Base-by-base conservation (phyloP, 495 filamentous ascomycete genomes). In the Penicillium chermesinum region DNA sequence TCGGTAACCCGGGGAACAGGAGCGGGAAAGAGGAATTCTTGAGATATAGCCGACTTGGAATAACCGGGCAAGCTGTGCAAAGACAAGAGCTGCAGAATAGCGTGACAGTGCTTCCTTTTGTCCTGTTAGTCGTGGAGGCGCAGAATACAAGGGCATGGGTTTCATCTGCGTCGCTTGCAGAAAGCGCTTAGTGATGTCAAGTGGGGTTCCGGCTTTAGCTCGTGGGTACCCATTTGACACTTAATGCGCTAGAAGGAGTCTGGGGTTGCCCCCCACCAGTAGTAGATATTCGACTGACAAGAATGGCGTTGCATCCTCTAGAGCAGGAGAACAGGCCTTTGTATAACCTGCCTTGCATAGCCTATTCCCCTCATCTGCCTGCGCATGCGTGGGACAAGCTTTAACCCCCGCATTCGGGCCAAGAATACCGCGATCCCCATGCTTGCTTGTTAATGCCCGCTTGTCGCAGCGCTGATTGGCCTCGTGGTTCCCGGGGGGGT, bases 161-260 rank as follows among this genome's bases (percentile, higher is more conserved):
- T n/a, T n/a, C n/a, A n/a, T n/a, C n/a, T n/a, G n/a, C n/a, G n/a
- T n/a, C n/a, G n/a, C n/a, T n/a, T n/a, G n/a, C n/a, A n/a, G n/a
- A n/a, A n/a, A n/a, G n/a, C n/a, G n/a, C n/a, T n/a, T n/a, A n/a
- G n/a, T n/a, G n/a, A n/a, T n/a, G n/a, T n/a, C n/a, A n/a, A n/a
- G n/a, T 50, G 48, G 50, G 49, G 27, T 57, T 55, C 55, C 50
- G 58, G 51, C 25, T 56, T 52, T 57, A 59, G 56, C 53, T 51
- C 53, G 59, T 59, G 44, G 38, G n/a, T n/a, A n/a, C n/a, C n/a
- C n/a, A n/a, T n/a, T n/a, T n/a, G n/a, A n/a, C 48, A 47, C 53
- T n/a, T 59, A 52, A 48, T 48, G 36, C 15, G 15, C 33, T 38
- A 16, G 22, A 27, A n/a, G 25, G 22, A 15, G 25, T 33, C 21